Conservation (phyloP, 2,329 filamentous ascomycete species). For the Nectriaceae sp. region DNA sequence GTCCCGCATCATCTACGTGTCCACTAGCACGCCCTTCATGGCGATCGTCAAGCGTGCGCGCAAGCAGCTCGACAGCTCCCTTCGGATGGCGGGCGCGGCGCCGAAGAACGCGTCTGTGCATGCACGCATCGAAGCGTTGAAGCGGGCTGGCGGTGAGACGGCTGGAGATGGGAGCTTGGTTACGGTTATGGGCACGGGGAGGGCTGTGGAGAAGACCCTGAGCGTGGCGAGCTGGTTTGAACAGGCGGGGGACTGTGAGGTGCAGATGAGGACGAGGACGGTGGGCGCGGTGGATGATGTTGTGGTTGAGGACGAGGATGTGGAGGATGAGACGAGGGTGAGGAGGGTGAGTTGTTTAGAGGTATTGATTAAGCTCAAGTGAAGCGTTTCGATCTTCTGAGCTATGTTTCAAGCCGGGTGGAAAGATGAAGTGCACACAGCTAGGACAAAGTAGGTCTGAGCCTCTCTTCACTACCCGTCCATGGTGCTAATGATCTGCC, state of each 20-base stretch:
- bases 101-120: constrained; percentile 49
- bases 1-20: constrained; percentile 62
- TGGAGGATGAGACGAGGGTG: constrained; percentile 42
- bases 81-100: constrained; percentile 44
- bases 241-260: constrained; percentile 58
- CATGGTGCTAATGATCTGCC: too few species aligned
- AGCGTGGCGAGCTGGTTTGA: constrained; percentile 66
- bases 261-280: constrained; percentile 63
- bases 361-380: constrained; percentile 49
- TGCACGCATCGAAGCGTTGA: constrained; percentile 47
- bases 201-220: constrained; percentile 65
- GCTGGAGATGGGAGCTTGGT: constrained; percentile 43
- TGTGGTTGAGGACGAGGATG: constrained; percentile 42
- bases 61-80: constrained; percentile 59
- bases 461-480: too few species aligned
- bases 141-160: constrained; percentile 31
- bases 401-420: too few species aligned
- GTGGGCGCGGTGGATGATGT: constrained; percentile 70
- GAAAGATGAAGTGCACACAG: too few species aligned
- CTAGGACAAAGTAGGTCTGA: not conserved
- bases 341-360: constrained; percentile 55
- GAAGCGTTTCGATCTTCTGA: too few species aligned
- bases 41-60: constrained; percentile 66
- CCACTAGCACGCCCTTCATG: constrained; percentile 66
- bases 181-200: constrained; percentile 64